Evolutionary conservation across 495 filamentous ascomycete genomes (phyloP).

Genomic region (Rusavskia elegans): DNA sequence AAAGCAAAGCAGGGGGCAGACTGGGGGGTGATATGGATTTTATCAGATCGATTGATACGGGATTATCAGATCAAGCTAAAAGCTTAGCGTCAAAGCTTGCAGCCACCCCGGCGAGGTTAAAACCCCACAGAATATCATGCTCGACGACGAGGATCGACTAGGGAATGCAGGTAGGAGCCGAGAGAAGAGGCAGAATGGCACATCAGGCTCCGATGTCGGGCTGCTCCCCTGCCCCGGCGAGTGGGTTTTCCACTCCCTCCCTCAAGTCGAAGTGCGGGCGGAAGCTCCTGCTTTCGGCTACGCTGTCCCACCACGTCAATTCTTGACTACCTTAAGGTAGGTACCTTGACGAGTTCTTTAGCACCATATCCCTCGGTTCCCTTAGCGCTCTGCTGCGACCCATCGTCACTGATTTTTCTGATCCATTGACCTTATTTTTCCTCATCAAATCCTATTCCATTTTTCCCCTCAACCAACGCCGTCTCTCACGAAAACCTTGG

Average conservation of each 20-base stretch:
- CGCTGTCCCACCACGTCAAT: neutral
- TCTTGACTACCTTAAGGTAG: too few relatives aligned
- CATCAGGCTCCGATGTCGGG: neutral
- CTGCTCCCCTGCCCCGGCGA: neutral
- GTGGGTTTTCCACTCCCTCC: neutral
- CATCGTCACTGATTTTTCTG: neutral
- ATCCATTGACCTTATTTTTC: too few relatives aligned
- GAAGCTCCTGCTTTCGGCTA: neutral
- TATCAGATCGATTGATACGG: constrained; percentile 10
- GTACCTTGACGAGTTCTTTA: too few relatives aligned
- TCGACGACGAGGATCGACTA: neutral
- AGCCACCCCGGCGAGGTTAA: too few relatives aligned
- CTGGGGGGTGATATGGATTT: neutral
- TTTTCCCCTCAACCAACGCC: too few relatives aligned
- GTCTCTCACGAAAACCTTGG: too few relatives aligned
- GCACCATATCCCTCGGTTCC: too few relatives aligned
- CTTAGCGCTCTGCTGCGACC: neutral
- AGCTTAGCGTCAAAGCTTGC: neutral
- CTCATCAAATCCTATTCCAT: too few relatives aligned
- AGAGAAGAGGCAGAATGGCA: too few relatives aligned
- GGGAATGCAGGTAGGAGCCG: too few relatives aligned
- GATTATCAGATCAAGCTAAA: constrained; percentile 9
- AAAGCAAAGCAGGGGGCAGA: too few relatives aligned
- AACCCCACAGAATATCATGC: neutral
- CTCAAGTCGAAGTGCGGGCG: neutral